phyloP scores from a whole-genome alignment of 345 rosid species.

The Euphorbia lathyris region DNA sequence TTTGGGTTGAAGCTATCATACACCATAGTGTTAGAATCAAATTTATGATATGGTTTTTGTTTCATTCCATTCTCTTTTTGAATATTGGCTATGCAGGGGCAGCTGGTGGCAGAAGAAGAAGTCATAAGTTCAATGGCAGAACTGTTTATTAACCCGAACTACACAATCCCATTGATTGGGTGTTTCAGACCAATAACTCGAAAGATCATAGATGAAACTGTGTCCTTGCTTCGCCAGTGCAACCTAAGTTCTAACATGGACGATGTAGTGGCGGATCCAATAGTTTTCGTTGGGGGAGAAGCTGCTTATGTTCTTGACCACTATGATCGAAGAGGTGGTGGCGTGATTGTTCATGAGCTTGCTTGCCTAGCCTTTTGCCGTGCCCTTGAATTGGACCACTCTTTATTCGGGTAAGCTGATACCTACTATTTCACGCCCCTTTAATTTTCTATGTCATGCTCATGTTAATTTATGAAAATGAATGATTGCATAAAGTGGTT shows the following conservation, averaged over 20 bases:
- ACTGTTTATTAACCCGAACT: slow-evolving; percentile 59
- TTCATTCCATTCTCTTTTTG: not conserved
- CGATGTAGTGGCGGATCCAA: slow-evolving; percentile 18
- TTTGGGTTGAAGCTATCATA: not conserved
- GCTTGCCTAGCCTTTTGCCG: slow-evolving; percentile 85
- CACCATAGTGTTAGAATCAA: too few species aligned
- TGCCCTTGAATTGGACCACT: slow-evolving; percentile 68
- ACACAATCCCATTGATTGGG: slow-evolving; percentile 62
- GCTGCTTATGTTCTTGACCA: slow-evolving; percentile 47
- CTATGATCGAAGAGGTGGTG: slow-evolving; percentile 51
- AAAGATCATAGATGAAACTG: slow-evolving; percentile 58
- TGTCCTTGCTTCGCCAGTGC: slow-evolving; percentile 46
- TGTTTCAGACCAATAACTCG: slow-evolving; percentile 55
- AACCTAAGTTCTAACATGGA: slow-evolving; percentile 45
- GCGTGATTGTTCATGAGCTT: slow-evolving; percentile 75
- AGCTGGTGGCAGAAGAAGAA: slow-evolving; percentile 45
- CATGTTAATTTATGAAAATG: not conserved
- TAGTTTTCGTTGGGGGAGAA: slow-evolving; percentile 32
- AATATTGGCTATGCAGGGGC: slow-evolving; percentile 41
- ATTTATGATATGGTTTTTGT: too few species aligned
- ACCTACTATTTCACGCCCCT: not conserved
- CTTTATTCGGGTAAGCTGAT: slow-evolving; percentile 51
- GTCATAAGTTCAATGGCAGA: slow-evolving; percentile 51
- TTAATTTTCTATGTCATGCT: not conserved
- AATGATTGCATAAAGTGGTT: not conserved